phyloP scores from a whole-genome alignment of 306 rosid genomes.

The Pueraria montana region DNA sequence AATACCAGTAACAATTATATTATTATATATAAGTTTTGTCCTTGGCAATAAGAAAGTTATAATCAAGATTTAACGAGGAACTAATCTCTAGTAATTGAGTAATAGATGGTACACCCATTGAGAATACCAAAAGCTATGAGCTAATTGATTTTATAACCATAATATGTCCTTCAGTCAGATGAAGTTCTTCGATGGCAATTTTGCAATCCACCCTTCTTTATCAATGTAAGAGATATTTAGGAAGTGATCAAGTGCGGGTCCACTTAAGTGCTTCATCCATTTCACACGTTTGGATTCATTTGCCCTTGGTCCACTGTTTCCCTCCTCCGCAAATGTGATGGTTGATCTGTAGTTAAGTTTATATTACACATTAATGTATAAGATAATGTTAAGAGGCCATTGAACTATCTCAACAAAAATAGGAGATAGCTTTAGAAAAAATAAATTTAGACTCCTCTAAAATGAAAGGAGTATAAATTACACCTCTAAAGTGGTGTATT shows the following conservation, averaged over 20 bases:
- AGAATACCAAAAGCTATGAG: not conserved
- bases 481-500: too few relatives aligned
- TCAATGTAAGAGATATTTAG: constrained; percentile 46
- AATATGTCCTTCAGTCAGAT: not conserved
- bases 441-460: not conserved
- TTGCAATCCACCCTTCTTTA: constrained; percentile 56
- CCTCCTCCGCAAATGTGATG: constrained; percentile 50
- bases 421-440: not conserved
- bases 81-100: too few relatives aligned
- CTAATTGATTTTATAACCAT: not conserved
- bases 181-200: constrained; percentile 23
- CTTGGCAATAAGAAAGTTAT: too few relatives aligned
- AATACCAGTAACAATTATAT: too few relatives aligned
- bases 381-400: not conserved
- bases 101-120: not conserved
- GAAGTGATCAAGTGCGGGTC: not conserved
- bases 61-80: too few relatives aligned
- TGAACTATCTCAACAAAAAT: too few relatives aligned
- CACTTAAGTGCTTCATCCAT: constrained; percentile 53
- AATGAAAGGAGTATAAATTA: not conserved
- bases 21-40: too few relatives aligned
- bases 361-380: not conserved
- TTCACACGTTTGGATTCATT: constrained; percentile 45
- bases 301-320: constrained; percentile 56
- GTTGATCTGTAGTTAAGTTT: constrained; percentile 36